A percentile compares a stretch with the other conserved stretches of the same genome.
Conservation (phyloP, 1,139 yeast genomes). For the Scheffersomyces parashehatae region DNA sequence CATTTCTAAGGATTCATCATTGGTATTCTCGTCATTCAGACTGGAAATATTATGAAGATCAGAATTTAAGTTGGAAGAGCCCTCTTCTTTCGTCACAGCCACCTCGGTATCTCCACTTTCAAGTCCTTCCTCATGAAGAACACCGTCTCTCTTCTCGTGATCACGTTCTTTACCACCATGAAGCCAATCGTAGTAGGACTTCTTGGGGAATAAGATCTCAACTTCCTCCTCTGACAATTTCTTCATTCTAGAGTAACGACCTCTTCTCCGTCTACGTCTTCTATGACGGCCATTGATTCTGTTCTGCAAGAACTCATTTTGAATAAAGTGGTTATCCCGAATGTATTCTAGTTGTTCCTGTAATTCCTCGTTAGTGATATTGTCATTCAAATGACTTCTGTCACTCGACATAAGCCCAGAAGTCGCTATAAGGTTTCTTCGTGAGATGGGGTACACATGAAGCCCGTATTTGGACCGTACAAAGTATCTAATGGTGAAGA, state of each 20-base stretch:
- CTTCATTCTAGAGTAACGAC: slow-evolving; percentile 48
- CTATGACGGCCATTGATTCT: slow-evolving; percentile 23
- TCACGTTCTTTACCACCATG: slow-evolving; percentile 54
- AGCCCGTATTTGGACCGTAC: slow-evolving; percentile 57
- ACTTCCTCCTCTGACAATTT: slow-evolving; percentile 61
- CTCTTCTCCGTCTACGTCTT: slow-evolving; percentile 37
- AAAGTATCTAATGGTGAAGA: slow-evolving; percentile 61
- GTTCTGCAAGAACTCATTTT: slow-evolving; percentile 34
- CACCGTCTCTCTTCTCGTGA: slow-evolving; percentile 32
- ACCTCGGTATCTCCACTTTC: not conserved
- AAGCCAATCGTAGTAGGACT: slow-evolving; percentile 62
- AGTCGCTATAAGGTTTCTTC: slow-evolving; percentile 9
- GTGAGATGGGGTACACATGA: slow-evolving; percentile 44
- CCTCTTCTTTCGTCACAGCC: not conserved
- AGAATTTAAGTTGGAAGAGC: slow-evolving; percentile 3
- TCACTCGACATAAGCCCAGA: slow-evolving; percentile 3
- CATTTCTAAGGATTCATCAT: slow-evolving; percentile 4
- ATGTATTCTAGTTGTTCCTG: slow-evolving; percentile 39
- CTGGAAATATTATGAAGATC: not conserved
- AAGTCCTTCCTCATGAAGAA: slow-evolving; percentile 34
- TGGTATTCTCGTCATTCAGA: not conserved
- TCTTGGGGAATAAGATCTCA: slow-evolving; percentile 64
- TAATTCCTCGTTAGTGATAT: slow-evolving; percentile 26
- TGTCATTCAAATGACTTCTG: not conserved
- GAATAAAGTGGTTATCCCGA: slow-evolving; percentile 30